A percentile compares a stretch with the other conserved stretches of the same genome.
Conservation (phyloP, 2,329 filamentous ascomycete species). For the Aureobasidium namibiae region DNA sequence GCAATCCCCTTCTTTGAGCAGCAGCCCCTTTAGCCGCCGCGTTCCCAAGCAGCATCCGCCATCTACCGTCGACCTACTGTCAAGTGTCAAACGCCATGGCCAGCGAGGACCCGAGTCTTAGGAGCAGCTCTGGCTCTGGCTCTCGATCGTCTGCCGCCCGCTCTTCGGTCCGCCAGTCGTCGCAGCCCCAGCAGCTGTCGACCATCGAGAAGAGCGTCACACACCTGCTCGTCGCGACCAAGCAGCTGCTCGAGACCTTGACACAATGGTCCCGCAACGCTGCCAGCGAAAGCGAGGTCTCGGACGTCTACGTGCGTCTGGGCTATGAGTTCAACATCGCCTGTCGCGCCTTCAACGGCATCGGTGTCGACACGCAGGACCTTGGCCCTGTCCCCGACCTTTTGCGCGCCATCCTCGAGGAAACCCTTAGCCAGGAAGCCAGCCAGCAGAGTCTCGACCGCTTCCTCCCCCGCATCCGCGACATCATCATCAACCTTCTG, state of each 20-base stretch:
- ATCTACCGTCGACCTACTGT: background rate
- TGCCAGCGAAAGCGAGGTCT: slow-evolving; percentile 89
- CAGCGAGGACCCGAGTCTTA: slow-evolving; percentile 44
- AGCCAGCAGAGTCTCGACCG: slow-evolving; percentile 88
- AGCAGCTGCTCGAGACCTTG: slow-evolving; percentile 92
- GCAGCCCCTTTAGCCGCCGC: slow-evolving; percentile 2
- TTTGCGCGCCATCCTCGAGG: slow-evolving; percentile 82
- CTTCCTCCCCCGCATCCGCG: slow-evolving; percentile 86
- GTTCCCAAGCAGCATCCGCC: background rate
- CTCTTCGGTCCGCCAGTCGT: slow-evolving; percentile 34
- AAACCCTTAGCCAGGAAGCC: slow-evolving; percentile 92
- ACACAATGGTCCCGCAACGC: slow-evolving; percentile 94
- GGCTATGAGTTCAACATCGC: slow-evolving; percentile 99
- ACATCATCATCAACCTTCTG: slow-evolving; percentile 96
- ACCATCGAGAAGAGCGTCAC: slow-evolving; percentile 99
- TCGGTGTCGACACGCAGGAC: slow-evolving; percentile 91
- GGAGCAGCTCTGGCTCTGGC: slow-evolving; percentile 33
- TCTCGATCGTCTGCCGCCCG: slow-evolving; percentile 48
- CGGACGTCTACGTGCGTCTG: slow-evolving; percentile 92
- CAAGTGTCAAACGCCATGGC: slow-evolving; percentile 1
- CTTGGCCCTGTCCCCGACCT: slow-evolving; percentile 91
- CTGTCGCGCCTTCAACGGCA: slow-evolving; percentile 90
- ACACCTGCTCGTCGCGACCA: slow-evolving; percentile 92
- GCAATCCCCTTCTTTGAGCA: background rate
- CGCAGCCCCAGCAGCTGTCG: slow-evolving; percentile 64